Conservation (phyloP, 2,329 filamentous ascomycete species). For the Xylaria sp. region DNA sequence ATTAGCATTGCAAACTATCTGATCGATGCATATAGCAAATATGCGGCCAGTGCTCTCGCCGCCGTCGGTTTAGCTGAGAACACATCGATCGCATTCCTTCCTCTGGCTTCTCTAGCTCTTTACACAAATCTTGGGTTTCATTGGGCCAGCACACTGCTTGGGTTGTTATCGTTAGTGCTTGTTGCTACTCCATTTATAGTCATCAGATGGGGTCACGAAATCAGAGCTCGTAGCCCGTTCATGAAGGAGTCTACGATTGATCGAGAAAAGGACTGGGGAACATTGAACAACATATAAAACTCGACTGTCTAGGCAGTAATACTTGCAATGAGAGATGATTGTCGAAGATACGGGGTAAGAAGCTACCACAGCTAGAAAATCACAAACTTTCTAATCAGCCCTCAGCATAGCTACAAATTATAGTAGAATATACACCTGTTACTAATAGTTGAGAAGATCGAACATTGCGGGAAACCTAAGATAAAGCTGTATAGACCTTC, state of each 20-base stretch:
- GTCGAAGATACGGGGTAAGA: too few species aligned
- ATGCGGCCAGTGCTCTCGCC: neutral
- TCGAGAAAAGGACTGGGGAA: neutral
- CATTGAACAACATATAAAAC: neutral
- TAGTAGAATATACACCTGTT: too few species aligned
- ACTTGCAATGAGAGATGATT: neutral
- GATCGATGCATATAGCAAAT: neutral
- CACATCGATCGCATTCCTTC: neutral
- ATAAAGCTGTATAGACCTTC: too few species aligned
- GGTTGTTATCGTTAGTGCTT: neutral
- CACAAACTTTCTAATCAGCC: too few species aligned
- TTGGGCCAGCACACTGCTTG: neutral
- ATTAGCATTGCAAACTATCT: conserved; percentile 6
- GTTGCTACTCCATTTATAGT: neutral
- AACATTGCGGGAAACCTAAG: too few species aligned
- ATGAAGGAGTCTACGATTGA: conserved; percentile 1
- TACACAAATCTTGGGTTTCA: neutral
- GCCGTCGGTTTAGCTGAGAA: neutral
- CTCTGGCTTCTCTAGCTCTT: neutral
- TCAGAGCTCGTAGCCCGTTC: neutral
- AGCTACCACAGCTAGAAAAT: too few species aligned
- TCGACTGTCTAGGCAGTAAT: neutral
- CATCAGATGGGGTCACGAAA: neutral
- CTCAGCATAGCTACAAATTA: too few species aligned
- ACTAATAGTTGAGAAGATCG: too few species aligned